Evolutionary conservation across 2,329 filamentous ascomycete species (phyloP).

Genomic region (Onygena corvina): DNA sequence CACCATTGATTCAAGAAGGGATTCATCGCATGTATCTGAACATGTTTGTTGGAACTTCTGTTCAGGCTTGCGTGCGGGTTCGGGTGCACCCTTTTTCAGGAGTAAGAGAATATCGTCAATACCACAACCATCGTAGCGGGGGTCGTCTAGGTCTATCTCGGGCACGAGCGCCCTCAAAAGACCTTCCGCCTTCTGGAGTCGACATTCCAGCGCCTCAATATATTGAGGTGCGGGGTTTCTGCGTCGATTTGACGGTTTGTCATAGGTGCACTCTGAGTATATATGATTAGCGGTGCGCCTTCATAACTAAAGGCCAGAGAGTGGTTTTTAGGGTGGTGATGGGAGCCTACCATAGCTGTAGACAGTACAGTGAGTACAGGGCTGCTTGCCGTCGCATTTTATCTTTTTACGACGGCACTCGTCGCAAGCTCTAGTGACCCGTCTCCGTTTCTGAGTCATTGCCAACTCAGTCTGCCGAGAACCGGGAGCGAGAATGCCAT

Average conservation of each 20-base stretch:
- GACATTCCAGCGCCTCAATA: conserved; percentile 74
- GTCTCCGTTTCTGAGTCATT: conserved; percentile 58
- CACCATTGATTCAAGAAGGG: conserved; percentile 84
- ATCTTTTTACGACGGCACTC: conserved; percentile 78
- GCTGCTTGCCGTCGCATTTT: conserved; percentile 76
- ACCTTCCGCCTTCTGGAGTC: conserved; percentile 70
- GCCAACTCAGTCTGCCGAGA: conserved; percentile 23
- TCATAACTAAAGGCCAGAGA: not conserved
- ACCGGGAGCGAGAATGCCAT: conserved; percentile 17
- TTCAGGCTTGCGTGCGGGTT: conserved; percentile 17
- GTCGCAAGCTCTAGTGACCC: conserved; percentile 70
- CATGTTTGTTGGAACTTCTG: conserved; percentile 19
- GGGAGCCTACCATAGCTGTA: conserved; percentile 79
- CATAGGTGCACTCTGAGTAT: conserved; percentile 73
- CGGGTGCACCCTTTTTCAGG: conserved; percentile 26
- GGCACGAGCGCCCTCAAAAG: conserved; percentile 69
- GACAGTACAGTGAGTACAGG: conserved; percentile 89
- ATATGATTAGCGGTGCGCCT: not conserved
- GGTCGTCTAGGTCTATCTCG: conserved; percentile 73
- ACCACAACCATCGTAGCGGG: conserved; percentile 64
- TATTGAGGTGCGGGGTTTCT: conserved; percentile 88
- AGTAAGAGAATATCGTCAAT: conserved; percentile 45
- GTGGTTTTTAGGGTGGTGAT: not conserved
- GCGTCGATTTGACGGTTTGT: conserved; percentile 83
- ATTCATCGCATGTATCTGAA: conserved; percentile 47